phyloP scores from a whole-genome alignment of 495 filamentous ascomycete genomes.

The Penicillium coffeae region DNA sequence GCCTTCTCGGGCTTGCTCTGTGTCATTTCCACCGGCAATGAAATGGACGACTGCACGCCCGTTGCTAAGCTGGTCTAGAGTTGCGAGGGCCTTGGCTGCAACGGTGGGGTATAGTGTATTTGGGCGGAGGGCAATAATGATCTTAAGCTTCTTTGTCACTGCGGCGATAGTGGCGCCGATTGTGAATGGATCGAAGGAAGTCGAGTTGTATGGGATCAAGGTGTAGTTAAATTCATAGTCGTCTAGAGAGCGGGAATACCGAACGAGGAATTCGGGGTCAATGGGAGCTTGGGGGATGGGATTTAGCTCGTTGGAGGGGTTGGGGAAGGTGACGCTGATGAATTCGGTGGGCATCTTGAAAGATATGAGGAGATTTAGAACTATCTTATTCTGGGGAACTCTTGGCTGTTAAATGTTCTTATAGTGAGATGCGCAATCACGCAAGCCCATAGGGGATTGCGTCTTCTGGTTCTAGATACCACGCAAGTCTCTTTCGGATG shows the following conservation, averaged over 20 bases:
- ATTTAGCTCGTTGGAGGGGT: constrained; percentile 46
- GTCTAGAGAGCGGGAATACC: constrained; percentile 49
- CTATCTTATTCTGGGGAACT: too few species aligned
- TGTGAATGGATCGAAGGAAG: constrained; percentile 49
- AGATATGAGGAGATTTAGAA: too few species aligned
- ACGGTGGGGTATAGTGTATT: constrained; percentile 55
- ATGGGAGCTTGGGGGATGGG: constrained; percentile 44
- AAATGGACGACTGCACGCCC: constrained; percentile 54
- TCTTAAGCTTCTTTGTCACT: constrained; percentile 49
- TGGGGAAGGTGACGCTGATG: constrained; percentile 50
- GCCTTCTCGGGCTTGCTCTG: constrained; percentile 49
- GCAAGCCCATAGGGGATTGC: neutral
- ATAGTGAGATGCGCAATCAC: neutral
- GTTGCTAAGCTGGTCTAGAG: constrained; percentile 47
- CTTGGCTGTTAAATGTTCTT: neutral
- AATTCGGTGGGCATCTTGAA: constrained; percentile 50
- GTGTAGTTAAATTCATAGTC: constrained; percentile 55
- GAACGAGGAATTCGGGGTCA: constrained; percentile 43
- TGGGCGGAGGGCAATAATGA: constrained; percentile 54
- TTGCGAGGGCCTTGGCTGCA: constrained; percentile 53
- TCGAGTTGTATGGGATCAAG: constrained; percentile 49
- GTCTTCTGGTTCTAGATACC: neutral
- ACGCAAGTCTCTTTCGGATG: neutral
- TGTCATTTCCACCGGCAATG: constrained; percentile 52
- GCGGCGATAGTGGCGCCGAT: constrained; percentile 49